Conservation (phyloP, 306 rosid genomes). For the Lupinus albus region DNA sequence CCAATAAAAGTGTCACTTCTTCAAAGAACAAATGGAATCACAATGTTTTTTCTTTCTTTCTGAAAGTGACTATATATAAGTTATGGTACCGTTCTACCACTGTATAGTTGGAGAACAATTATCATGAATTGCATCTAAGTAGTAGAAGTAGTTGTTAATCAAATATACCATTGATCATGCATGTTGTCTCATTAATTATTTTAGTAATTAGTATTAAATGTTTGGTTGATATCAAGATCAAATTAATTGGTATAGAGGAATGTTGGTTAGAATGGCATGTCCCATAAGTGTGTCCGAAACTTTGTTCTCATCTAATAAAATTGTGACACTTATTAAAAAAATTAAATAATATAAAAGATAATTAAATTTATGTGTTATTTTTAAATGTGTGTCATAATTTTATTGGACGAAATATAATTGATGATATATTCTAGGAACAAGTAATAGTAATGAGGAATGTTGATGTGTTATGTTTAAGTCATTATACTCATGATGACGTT, state of each 20-base stretch:
- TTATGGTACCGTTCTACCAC: constrained; percentile 28
- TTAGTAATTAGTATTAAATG: neutral
- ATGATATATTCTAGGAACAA: no score
- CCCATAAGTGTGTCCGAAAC: no score
- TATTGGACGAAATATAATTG: no score
- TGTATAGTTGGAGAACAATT: constrained; percentile 28
- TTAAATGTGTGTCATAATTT: no score
- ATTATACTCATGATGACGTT: constrained; percentile 40
- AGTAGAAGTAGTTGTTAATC: neutral
- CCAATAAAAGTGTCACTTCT: constrained; percentile 33
- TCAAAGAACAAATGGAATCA: constrained; percentile 26
- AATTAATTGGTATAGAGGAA: constrained; percentile 22
- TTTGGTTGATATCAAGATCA: neutral
- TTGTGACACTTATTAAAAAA: no score
- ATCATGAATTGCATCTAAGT: neutral
- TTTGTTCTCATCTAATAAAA: no score
- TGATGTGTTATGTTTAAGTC: constrained; percentile 34
- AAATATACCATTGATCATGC: neutral
- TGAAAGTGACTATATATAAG: constrained; percentile 30
- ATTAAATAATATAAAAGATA: no score
- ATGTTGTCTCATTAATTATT: constrained; percentile 18
- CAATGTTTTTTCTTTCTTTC: constrained; percentile 20
- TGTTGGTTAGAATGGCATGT: constrained; percentile 2
- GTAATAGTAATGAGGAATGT: no score
- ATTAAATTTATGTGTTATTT: no score